These are phyloP conservation scores for Leishmania braziliensis DNA, from an alignment of 208 protist species.

Conservation along the genomic window DNA sequence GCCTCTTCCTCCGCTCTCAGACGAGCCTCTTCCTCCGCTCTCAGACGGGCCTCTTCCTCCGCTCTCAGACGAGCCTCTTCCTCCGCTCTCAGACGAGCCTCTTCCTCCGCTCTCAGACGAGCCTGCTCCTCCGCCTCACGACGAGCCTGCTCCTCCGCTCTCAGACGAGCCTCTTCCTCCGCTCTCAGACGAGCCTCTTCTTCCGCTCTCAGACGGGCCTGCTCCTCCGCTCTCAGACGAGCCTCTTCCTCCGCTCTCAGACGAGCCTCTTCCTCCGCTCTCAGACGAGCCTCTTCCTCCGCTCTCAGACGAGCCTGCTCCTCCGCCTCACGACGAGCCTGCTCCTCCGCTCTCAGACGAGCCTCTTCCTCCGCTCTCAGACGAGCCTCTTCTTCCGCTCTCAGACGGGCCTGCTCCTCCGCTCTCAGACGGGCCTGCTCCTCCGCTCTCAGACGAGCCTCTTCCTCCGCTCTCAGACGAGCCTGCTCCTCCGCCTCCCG, in stretches of 20 bases:
- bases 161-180: slow-evolving; percentile 28
- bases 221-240: slow-evolving; percentile 12
- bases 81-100: slow-evolving; percentile 28
- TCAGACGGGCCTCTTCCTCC: slow-evolving; percentile 23
- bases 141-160: slow-evolving; percentile 41
- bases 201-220: slow-evolving; percentile 27
- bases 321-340: slow-evolving; percentile 38
- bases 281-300: slow-evolving; percentile 22
- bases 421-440: slow-evolving; percentile 60
- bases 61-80: slow-evolving; percentile 29
- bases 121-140: slow-evolving; percentile 41
- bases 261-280: slow-evolving; percentile 68
- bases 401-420: slow-evolving; percentile 15
- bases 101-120: slow-evolving; percentile 41
- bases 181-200: slow-evolving; percentile 32
- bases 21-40: slow-evolving; percentile 7
- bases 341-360: slow-evolving; percentile 44
- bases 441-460: slow-evolving; percentile 24
- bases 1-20: slow-evolving; percentile 35
- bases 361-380: slow-evolving; percentile 70
- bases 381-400: slow-evolving; percentile 66
- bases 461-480: slow-evolving; percentile 25
- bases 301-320: slow-evolving; percentile 38
- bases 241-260: slow-evolving; percentile 23
- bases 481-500: slow-evolving; percentile 16